Percentiles rank a stretch among this genome's conserved stretches.
phyloP scores from a whole-genome alignment of 306 rosid genomes.

The Neltuma alba region DNA sequence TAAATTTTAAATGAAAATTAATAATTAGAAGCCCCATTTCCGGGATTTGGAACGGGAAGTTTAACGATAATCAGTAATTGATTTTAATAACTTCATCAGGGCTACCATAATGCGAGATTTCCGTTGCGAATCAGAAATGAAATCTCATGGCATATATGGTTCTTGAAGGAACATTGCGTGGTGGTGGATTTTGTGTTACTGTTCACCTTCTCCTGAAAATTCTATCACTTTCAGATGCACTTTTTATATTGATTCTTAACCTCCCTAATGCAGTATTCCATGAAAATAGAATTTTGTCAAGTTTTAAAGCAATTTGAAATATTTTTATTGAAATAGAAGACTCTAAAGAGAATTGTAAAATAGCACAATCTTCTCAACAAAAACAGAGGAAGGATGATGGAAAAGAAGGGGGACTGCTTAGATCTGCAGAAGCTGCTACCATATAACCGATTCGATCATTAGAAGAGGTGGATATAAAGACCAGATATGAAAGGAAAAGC shows the following conservation, averaged over 20 bases:
- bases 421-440: slow-evolving; percentile 15
- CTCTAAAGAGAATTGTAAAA: background rate
- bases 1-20: background rate
- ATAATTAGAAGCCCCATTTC: background rate
- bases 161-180: background rate
- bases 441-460: background rate
- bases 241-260: slow-evolving; percentile 16
- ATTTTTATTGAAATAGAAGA: background rate
- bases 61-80: background rate
- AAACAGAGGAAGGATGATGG: slow-evolving; percentile 1
- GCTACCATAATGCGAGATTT: background rate
- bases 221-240: background rate
- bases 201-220: background rate
- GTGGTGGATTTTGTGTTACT: background rate
- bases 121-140: background rate
- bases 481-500: background rate
- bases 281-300: slow-evolving; percentile 17
- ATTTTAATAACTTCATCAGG: background rate
- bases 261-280: slow-evolving; percentile 2
- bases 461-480: background rate
- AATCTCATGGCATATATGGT: background rate
- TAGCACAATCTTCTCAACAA: background rate
- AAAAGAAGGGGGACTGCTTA: background rate
- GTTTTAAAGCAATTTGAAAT: background rate
- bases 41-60: background rate